Conservation (phyloP, 768 basidiomycete species). For the Leccinum boreale region DNA sequence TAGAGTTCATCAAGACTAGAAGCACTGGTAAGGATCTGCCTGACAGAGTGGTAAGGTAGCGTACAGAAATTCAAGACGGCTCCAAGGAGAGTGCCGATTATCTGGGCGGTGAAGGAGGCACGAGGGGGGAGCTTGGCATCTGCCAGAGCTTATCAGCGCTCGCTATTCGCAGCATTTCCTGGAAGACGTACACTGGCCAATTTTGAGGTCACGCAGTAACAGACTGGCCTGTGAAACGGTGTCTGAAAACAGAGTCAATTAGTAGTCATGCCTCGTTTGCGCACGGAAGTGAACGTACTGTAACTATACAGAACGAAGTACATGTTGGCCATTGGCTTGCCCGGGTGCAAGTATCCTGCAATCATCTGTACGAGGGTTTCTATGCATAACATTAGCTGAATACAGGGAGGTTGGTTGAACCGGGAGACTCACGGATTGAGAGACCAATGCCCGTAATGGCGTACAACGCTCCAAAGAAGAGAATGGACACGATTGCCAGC, state of each 20-base stretch:
- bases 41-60: not conserved
- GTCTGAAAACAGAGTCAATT: slow-evolving; percentile 32
- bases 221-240: slow-evolving; percentile 47
- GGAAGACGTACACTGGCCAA: slow-evolving; percentile 20
- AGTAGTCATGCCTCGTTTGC: slow-evolving; percentile 8
- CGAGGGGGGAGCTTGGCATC: slow-evolving; percentile 60
- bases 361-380: slow-evolving; percentile 36
- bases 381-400: not conserved
- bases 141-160: slow-evolving; percentile 29
- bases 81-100: slow-evolving; percentile 53
- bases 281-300: slow-evolving; percentile 28
- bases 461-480: slow-evolving; percentile 52
- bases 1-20: slow-evolving; percentile 57
- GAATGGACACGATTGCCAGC: slow-evolving; percentile 46
- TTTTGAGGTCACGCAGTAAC: slow-evolving; percentile 59
- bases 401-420: not conserved
- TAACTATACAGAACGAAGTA: slow-evolving; percentile 44
- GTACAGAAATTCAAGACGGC: slow-evolving; percentile 44
- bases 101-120: slow-evolving; percentile 59
- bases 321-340: slow-evolving; percentile 43
- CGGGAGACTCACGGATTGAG: slow-evolving; percentile 20
- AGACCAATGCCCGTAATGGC: slow-evolving; percentile 41
- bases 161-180: slow-evolving; percentile 21
- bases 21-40: slow-evolving; percentile 9
- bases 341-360: slow-evolving; percentile 34